Percentiles rank a stretch among this genome's conserved stretches.
These are phyloP conservation scores for Whalleya microplaca DNA, from an alignment of 2,329 filamentous ascomycete species.

Conservation along the genomic window DNA sequence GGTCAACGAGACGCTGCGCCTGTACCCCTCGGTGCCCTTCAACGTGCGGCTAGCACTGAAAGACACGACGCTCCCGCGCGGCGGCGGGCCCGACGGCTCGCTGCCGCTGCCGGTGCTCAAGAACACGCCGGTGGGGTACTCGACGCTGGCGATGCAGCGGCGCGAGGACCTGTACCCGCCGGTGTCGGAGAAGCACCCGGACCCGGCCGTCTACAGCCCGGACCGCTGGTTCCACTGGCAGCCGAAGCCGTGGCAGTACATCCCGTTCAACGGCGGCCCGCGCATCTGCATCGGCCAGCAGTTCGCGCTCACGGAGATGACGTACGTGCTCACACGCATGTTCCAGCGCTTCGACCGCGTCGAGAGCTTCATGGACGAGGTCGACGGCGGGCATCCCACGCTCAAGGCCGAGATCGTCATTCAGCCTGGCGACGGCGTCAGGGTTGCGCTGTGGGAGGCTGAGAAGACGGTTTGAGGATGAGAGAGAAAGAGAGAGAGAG, in stretches of 20 bases:
- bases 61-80: slow-evolving; percentile 75
- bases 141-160: slow-evolving; percentile 73
- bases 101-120: slow-evolving; percentile 68
- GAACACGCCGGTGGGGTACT: slow-evolving; percentile 68
- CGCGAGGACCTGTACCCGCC: slow-evolving; percentile 64
- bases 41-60: slow-evolving; percentile 74
- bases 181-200: slow-evolving; percentile 48
- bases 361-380: slow-evolving; percentile 57
- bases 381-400: slow-evolving; percentile 57
- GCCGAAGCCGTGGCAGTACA: slow-evolving; percentile 70
- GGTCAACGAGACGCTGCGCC: slow-evolving; percentile 76
- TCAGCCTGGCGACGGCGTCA: slow-evolving; percentile 61
- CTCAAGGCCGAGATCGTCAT: slow-evolving; percentile 65
- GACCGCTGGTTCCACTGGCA: slow-evolving; percentile 69
- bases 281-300: slow-evolving; percentile 80
- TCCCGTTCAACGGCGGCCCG: slow-evolving; percentile 76
- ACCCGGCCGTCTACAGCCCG: slow-evolving; percentile 60
- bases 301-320: slow-evolving; percentile 78
- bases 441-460: slow-evolving; percentile 58
- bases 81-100: slow-evolving; percentile 66
- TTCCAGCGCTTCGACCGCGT: slow-evolving; percentile 73
- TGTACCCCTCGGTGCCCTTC: slow-evolving; percentile 79
- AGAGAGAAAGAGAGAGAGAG: too few relatives aligned
- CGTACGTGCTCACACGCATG: slow-evolving; percentile 71
- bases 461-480: slow-evolving; percentile 26